A percentile compares a stretch with the other conserved stretches of the same genome.
phyloP scores from a whole-genome alignment of 1,139 yeast species.

The Pichia sp. region DNA sequence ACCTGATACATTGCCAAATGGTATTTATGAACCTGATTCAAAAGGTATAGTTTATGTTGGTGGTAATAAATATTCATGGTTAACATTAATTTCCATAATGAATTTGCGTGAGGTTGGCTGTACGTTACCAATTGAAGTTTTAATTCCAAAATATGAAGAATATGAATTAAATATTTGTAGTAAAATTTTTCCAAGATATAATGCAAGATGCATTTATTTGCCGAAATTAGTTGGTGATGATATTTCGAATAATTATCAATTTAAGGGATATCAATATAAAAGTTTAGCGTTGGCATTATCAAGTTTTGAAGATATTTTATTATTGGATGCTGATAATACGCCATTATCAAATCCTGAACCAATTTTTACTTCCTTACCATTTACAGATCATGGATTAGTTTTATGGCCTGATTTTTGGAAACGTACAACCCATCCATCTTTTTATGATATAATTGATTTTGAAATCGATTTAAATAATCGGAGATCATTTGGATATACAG shows the following conservation, averaged over 20 bases:
- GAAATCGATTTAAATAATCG: slow-evolving; percentile 31
- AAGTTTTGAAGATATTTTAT: slow-evolving; percentile 68
- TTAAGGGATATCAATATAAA: slow-evolving; percentile 75
- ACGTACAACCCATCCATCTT: slow-evolving; percentile 56
- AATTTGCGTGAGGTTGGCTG: slow-evolving; percentile 60
- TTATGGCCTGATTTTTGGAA: slow-evolving; percentile 44
- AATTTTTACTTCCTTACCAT: slow-evolving; percentile 37
- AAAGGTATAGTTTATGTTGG: slow-evolving; percentile 79
- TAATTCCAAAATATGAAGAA: slow-evolving; percentile 64
- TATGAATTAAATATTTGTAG: slow-evolving; percentile 67
- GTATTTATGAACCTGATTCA: slow-evolving; percentile 37
- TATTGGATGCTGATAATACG: slow-evolving; percentile 71
- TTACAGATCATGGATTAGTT: slow-evolving; percentile 33
- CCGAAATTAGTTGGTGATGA: slow-evolving; percentile 52
- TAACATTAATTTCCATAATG: slow-evolving; percentile 59
- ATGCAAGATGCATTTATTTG: slow-evolving; percentile 64
- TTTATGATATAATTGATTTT: slow-evolving; percentile 48
- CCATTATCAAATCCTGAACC: slow-evolving; percentile 53
- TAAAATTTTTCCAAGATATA: slow-evolving; percentile 54
- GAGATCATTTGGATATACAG: slow-evolving; percentile 28
- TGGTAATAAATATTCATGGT: slow-evolving; percentile 73
- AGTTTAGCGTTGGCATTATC: slow-evolving; percentile 69
- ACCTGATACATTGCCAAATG: slow-evolving; percentile 21
- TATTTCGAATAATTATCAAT: slow-evolving; percentile 39
- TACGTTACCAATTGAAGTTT: slow-evolving; percentile 66